A percentile compares a stretch with the other conserved stretches of the same genome.
phyloP scores from a whole-genome alignment of 257 asterid genomes.

The Galeopsis tetrahit region DNA sequence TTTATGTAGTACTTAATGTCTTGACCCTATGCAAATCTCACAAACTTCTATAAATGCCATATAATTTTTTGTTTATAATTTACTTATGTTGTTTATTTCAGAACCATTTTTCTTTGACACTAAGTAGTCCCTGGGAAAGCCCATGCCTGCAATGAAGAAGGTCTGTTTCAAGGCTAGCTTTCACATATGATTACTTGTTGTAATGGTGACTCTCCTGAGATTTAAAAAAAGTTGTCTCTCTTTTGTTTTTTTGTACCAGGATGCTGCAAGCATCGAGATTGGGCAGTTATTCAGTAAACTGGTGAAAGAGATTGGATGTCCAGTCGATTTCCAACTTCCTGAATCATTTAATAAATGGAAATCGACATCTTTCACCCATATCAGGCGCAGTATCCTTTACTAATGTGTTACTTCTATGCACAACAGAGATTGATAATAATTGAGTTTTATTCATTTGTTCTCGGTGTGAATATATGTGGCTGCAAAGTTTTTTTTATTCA shows the following conservation, averaged over 20 bases:
- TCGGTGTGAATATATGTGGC: neutral
- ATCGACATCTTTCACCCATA: constrained; percentile 62
- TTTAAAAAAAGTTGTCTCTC: neutral
- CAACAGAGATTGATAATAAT: neutral
- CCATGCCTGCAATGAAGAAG: constrained; percentile 77
- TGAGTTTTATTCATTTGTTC: neutral
- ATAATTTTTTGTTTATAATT: constrained; percentile 26
- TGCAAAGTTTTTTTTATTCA: neutral
- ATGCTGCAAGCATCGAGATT: constrained; percentile 48
- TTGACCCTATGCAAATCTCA: neutral
- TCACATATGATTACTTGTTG: constrained; percentile 18
- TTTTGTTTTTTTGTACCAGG: constrained; percentile 42
- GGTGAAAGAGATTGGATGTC: constrained; percentile 68
- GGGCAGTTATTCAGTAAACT: constrained; percentile 67
- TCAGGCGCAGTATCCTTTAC: constrained; percentile 89
- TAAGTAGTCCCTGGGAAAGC: constrained; percentile 35
- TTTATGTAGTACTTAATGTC: neutral
- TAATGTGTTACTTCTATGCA: constrained; percentile 19
- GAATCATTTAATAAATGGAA: constrained; percentile 70
- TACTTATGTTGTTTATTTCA: constrained; percentile 30
- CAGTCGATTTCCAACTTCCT: constrained; percentile 90
- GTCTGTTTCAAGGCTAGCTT: constrained; percentile 31
- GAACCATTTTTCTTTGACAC: constrained; percentile 32
- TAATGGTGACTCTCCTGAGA: no score
- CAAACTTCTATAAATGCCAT: neutral